These are phyloP conservation scores for Ustilago sp. DNA, from an alignment of 1,284 basidiomycete genomes.

Conservation along the genomic window DNA sequence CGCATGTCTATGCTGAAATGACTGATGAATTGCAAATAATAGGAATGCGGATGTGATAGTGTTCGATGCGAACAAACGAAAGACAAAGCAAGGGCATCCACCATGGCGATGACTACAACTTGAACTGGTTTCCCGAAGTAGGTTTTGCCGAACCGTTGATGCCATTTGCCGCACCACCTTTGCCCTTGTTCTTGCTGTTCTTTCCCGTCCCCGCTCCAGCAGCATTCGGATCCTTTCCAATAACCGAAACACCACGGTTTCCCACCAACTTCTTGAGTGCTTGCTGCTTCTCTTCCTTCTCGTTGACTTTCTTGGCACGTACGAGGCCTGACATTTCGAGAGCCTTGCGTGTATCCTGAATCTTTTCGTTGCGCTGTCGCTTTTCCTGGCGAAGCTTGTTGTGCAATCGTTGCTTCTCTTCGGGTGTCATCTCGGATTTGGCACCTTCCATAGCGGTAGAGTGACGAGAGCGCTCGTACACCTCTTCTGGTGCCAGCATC, in stretches of 20 bases:
- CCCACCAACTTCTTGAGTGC: constrained; percentile 66
- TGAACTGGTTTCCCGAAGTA: constrained; percentile 34
- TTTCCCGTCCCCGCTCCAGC: constrained; percentile 29
- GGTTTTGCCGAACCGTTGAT: constrained; percentile 20
- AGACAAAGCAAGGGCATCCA: background rate
- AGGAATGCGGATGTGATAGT: background rate
- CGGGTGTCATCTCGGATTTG: constrained; percentile 84
- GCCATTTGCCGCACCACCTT: constrained; percentile 14
- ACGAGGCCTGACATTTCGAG: constrained; percentile 75
- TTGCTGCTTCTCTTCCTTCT: constrained; percentile 64
- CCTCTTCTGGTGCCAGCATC: constrained; percentile 93
- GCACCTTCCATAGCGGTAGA: constrained; percentile 61
- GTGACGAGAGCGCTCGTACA: constrained; percentile 73
- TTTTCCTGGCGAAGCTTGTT: constrained; percentile 73
- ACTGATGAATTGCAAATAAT: constrained; percentile 1
- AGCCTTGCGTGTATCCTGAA: constrained; percentile 74
- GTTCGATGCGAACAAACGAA: background rate
- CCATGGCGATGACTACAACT: constrained; percentile 25
- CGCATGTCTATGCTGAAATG: background rate
- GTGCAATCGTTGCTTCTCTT: constrained; percentile 77
- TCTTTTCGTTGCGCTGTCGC: constrained; percentile 80
- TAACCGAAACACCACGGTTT: constrained; percentile 61
- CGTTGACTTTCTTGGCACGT: constrained; percentile 42
- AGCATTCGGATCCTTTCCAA: constrained; percentile 42
- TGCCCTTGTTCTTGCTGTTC: constrained; percentile 37